Evolutionary conservation across 306 rosid species (phyloP).

Genomic region (Cicer chorassanicum): DNA sequence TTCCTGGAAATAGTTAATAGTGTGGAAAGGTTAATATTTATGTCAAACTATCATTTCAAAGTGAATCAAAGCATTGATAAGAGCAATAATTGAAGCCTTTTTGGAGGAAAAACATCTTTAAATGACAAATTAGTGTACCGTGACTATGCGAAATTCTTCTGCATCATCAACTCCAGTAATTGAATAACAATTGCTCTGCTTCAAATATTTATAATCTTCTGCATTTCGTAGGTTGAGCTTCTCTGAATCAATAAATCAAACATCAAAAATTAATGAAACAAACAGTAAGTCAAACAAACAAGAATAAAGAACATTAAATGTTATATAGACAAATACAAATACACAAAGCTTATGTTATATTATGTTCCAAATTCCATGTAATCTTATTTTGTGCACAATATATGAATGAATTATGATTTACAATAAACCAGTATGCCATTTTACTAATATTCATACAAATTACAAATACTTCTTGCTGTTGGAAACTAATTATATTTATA

Average conservation of each 20-base stretch:
- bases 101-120: conserved; percentile 35
- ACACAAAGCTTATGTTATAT: conserved; percentile 14
- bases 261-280: conserved; percentile 39
- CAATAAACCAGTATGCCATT: background rate
- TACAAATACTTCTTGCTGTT: background rate
- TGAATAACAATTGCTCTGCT: conserved; percentile 82
- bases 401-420: background rate
- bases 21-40: conserved; percentile 39
- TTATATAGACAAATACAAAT: conserved; percentile 5
- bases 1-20: conserved; percentile 61
- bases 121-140: conserved; percentile 52
- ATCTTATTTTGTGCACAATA: conserved; percentile 1
- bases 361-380: conserved; percentile 23
- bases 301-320: conserved; percentile 7
- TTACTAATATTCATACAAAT: background rate
- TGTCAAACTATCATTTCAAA: conserved; percentile 30
- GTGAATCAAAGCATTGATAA: conserved; percentile 21
- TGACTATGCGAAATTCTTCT: conserved; percentile 70
- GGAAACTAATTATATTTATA: background rate
- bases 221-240: conserved; percentile 70
- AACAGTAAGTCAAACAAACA: conserved; percentile 22
- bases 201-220: conserved; percentile 76
- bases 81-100: conserved; percentile 2
- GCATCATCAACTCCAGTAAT: conserved; percentile 78
- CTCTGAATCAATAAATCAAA: conserved; percentile 55